Evolutionary conservation across 2,329 filamentous ascomycete species (phyloP), one percentile per base, ranked within the genome.

Genomic region (Pseudogymnoascus sp.): DNA sequence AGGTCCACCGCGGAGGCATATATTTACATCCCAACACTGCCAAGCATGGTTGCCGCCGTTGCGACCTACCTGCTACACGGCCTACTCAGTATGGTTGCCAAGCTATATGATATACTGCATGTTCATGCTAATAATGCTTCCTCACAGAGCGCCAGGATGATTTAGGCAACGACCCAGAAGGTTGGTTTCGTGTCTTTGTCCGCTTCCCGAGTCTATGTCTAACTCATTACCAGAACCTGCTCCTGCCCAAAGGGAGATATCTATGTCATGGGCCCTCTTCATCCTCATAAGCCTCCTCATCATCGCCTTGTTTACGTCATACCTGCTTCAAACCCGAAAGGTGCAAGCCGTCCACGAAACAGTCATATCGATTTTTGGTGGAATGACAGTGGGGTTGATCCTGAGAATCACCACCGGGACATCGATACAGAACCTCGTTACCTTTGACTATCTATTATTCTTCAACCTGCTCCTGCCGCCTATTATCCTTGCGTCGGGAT

Each of bases 391-490:
- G 66, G 95, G 95, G 5, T 81, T 99, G 71, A 84, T 96, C 65
- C 86, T 99, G 65, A 86, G 95, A 73, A 80, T 97, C 67, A 90
- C 87, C 48, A 88, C 89, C 62, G 88, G 89, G 69, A 88, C 91
- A 67, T 91, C 89, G 67, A 92, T 99, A 71, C 89, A 93, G 75
- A 90, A 90, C 74, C 87, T 91, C 68, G 92, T 99, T 73, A 96
- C 89, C 77, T 99, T 99, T 81, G 90, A 98, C 79, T 97, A 97
- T 76, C 93, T 98, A 75, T 96, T 98, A 81, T 99, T 99, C 82
- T 99, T 99, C 83, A 99, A 99, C 77, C 85, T 99, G 54, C 85
- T 99, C 11, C 89, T 99, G n/a, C 95, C 95, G 39, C 95, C 95
- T 64, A 99, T 99, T 74, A 99, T 99, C 75, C 83, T 99, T 28